Evolutionary conservation across 2,329 filamentous ascomycete genomes (phyloP).

Genomic region (Monilinia laxa): DNA sequence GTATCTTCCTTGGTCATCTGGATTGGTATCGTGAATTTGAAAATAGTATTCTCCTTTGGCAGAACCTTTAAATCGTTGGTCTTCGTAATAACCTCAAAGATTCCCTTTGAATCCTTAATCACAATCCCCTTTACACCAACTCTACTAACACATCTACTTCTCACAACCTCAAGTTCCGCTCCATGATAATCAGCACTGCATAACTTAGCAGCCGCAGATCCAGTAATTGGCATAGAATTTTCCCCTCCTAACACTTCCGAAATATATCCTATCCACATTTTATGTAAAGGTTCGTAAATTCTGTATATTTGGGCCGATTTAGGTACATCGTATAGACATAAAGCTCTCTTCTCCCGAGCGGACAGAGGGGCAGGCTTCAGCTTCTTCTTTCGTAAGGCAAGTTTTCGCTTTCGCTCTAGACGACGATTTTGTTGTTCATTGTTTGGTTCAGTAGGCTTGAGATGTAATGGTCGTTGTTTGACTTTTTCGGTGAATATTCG

Average conservation of each 20-base stretch:
- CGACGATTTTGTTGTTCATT: constrained; percentile 56
- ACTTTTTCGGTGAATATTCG: constrained; percentile 81
- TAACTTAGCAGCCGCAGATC: constrained; percentile 66
- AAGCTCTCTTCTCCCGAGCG: constrained; percentile 70
- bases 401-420: constrained; percentile 40
- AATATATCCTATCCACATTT: constrained; percentile 82
- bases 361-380: constrained; percentile 68
- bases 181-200: constrained; percentile 89
- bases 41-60: constrained; percentile 88
- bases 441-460: constrained; percentile 59
- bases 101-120: constrained; percentile 81
- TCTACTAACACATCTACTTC: constrained; percentile 75
- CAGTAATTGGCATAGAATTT: constrained; percentile 27
- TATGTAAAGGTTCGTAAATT: constrained; percentile 74
- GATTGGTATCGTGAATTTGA: constrained; percentile 68
- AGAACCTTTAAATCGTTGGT: constrained; percentile 69
- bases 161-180: constrained; percentile 75
- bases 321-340: constrained; percentile 74
- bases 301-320: constrained; percentile 67
- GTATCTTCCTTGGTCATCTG: constrained; percentile 30
- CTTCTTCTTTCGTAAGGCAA: constrained; percentile 45
- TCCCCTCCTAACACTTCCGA: constrained; percentile 63
- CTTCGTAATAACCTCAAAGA: constrained; percentile 78
- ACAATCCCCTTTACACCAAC: constrained; percentile 87
- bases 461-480: constrained; percentile 75